Evolutionary conservation across 192 early-diverging fungal species (phyloP).

Genomic region (Phlyctochytrium planicorne): DNA sequence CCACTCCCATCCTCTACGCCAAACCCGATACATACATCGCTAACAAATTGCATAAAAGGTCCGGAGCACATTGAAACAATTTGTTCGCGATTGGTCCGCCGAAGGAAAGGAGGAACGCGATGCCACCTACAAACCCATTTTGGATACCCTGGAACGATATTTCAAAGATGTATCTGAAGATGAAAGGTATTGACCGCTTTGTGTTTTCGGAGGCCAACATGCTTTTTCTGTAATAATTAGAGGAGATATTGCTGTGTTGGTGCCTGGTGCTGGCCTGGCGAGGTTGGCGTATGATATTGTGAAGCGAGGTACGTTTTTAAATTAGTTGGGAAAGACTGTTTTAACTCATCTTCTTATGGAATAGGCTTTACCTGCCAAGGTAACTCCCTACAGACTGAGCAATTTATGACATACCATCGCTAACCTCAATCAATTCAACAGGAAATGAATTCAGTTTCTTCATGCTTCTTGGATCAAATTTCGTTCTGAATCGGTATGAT

Average conservation of each 20-base stretch:
- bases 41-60: conserved; percentile 35
- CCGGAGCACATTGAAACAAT: conserved; percentile 84
- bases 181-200: no score
- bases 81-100: conserved; percentile 91
- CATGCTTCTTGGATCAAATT: conserved; percentile 94
- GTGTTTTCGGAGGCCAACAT: no score
- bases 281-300: conserved; percentile 90
- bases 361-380: conserved; percentile 2
- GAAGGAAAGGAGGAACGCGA: conserved; percentile 81
- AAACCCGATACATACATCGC: background rate
- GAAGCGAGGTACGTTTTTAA: conserved; percentile 41
- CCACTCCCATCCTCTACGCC: no score
- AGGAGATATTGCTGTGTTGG: conserved; percentile 69
- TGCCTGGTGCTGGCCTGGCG: conserved; percentile 96
- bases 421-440: conserved; percentile 69
- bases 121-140: conserved; percentile 77
- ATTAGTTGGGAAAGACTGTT: background rate
- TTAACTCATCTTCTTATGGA: no score
- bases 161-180: conserved; percentile 44
- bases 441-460: conserved; percentile 97
- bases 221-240: conserved; percentile 33
- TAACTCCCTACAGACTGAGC: no score
- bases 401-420: background rate
- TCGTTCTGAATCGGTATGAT: conserved; percentile 78
- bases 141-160: conserved; percentile 64